Evolutionary conservation across 2,329 filamentous ascomycete species (phyloP).

Genomic region (Alternaria ethzedia): DNA sequence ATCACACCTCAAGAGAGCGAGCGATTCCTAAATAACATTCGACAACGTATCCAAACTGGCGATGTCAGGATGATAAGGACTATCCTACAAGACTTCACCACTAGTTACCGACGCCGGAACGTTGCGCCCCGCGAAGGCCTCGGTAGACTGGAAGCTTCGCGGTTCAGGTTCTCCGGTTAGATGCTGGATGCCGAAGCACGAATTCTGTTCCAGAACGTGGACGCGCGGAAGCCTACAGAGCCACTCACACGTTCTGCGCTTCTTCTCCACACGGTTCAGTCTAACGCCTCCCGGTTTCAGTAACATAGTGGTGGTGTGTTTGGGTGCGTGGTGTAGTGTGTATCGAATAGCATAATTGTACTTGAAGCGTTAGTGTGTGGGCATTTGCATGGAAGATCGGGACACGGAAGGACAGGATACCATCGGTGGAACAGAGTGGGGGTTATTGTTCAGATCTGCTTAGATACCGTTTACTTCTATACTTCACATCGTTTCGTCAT

Average conservation of each 20-base stretch:
- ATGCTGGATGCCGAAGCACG: constrained; percentile 14
- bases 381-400: constrained; percentile 25
- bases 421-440: constrained; percentile 7
- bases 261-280: not conserved
- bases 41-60: constrained; percentile 72
- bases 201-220: constrained; percentile 6
- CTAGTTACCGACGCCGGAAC: constrained; percentile 89
- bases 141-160: constrained; percentile 82
- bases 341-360: constrained; percentile 20
- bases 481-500: not conserved
- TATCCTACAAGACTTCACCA: constrained; percentile 94
- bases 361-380: constrained; percentile 24
- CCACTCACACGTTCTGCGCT: not conserved
- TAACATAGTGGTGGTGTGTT: not conserved
- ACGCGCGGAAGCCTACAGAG: not conserved
- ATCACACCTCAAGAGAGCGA: constrained; percentile 80
- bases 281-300: not conserved
- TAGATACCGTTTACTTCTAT: constrained; percentile 7
- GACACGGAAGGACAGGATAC: constrained; percentile 15
- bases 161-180: constrained; percentile 74
- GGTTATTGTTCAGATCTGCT: not conserved
- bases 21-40: constrained; percentile 79
- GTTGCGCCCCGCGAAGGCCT: constrained; percentile 93
- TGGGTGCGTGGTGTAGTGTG: constrained; percentile 10
- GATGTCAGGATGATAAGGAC: constrained; percentile 81